phyloP scores from a whole-genome alignment of 257 asterid species.

The Solanum bukasovii region DNA sequence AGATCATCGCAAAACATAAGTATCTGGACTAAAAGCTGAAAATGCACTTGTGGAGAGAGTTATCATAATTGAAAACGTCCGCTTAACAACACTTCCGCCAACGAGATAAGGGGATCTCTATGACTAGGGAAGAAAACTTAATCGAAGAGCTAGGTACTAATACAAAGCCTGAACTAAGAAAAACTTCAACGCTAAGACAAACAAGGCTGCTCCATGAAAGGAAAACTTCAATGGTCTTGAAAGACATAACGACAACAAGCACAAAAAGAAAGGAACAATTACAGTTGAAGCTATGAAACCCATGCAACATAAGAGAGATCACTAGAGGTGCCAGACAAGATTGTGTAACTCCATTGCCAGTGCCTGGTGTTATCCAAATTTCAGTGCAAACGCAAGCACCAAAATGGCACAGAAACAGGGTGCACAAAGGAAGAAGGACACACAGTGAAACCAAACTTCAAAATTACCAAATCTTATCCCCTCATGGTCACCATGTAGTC shows the following conservation, averaged over 20 bases:
- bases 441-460: not conserved
- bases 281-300: not conserved
- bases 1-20: not conserved
- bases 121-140: not conserved
- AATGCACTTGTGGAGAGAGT: not conserved
- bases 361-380: not conserved
- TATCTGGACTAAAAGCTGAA: not conserved
- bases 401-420: not conserved
- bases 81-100: not conserved
- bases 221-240: not conserved
- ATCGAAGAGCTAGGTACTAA: not conserved
- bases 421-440: not conserved
- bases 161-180: not conserved
- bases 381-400: not conserved
- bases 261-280: not conserved
- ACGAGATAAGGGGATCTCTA: not conserved
- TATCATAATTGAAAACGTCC: not conserved
- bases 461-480: not conserved
- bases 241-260: too few relatives aligned
- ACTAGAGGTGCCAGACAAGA: not conserved
- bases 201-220: not conserved
- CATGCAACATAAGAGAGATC: not conserved
- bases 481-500: not conserved
- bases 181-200: not conserved
- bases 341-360: not conserved